Conservation (phyloP, 345 rosid species). For the Acer negundo region DNA sequence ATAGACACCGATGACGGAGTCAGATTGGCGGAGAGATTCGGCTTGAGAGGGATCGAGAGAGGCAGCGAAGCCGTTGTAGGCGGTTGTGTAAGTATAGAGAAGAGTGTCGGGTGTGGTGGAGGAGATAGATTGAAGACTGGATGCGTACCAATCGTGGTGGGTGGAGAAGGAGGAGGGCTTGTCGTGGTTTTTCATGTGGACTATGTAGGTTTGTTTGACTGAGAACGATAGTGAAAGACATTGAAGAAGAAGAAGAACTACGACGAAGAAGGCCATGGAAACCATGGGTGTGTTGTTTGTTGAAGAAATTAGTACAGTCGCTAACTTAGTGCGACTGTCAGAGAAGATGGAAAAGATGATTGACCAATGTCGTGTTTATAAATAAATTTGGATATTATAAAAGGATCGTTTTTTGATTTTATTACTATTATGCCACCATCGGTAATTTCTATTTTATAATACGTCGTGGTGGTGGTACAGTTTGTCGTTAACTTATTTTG, state of each 20-base stretch:
- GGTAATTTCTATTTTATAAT: no score
- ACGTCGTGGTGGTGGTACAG: no score
- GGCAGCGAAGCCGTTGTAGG: slow-evolving; percentile 77
- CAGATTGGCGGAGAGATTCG: slow-evolving; percentile 45
- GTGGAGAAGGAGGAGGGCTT: slow-evolving; percentile 57
- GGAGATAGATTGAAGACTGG: slow-evolving; percentile 55
- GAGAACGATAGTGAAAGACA: background rate
- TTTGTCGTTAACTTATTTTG: no score
- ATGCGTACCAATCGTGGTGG: slow-evolving; percentile 73
- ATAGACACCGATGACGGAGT: slow-evolving; percentile 62
- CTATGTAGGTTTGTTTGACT: slow-evolving; percentile 63
- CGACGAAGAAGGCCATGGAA: slow-evolving; percentile 21
- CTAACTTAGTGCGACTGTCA: slow-evolving; percentile 12
- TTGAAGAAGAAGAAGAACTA: slow-evolving; percentile 16
- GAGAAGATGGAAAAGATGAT: background rate
- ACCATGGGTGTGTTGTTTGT: background rate
- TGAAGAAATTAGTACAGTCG: background rate
- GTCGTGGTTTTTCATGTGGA: slow-evolving; percentile 62
- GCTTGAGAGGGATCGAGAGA: slow-evolving; percentile 57
- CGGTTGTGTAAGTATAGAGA: slow-evolving; percentile 62
- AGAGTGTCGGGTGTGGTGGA: slow-evolving; percentile 47
- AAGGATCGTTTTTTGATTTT: background rate
- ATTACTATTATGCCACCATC: slow-evolving; percentile 8
- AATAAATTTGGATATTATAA: background rate
- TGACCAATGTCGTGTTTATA: slow-evolving; percentile 20